Conservation (phyloP, 2,329 filamentous ascomycete species). For the Chrysoporthe austroafricana region DNA sequence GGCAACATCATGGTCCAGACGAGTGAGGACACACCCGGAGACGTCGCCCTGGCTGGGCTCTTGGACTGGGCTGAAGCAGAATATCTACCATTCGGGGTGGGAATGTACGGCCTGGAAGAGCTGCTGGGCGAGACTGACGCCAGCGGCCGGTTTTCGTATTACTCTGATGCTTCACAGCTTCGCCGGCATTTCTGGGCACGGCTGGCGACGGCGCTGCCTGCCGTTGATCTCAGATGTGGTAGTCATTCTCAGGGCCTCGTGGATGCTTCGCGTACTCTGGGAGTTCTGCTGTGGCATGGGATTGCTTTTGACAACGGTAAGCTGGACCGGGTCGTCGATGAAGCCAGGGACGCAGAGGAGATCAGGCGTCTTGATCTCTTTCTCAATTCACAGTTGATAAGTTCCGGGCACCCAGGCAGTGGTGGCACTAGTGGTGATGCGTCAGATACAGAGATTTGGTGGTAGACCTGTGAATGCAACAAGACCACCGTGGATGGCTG, state of each 20-base stretch:
- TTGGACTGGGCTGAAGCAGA: conserved; percentile 70
- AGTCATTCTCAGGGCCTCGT: conserved; percentile 39
- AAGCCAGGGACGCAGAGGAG: conserved; percentile 54
- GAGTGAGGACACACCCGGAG: background rate
- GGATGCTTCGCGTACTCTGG: conserved; percentile 50
- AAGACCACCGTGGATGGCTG: background rate
- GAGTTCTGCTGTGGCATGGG: conserved; percentile 65
- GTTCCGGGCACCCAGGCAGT: background rate
- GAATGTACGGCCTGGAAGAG: conserved; percentile 64
- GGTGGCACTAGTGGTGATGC: background rate
- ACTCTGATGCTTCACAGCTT: conserved; percentile 46
- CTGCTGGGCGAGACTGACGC: conserved; percentile 53
- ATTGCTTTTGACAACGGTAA: conserved; percentile 65
- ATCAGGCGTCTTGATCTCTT: conserved; percentile 52
- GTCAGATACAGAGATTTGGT: background rate
- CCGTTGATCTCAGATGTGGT: conserved; percentile 33
- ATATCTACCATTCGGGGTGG: conserved; percentile 61
- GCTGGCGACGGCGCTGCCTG: conserved; percentile 41
- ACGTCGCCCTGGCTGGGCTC: conserved; percentile 49
- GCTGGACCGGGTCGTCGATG: conserved; percentile 61
- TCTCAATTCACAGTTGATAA: conserved; percentile 14
- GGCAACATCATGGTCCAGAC: conserved; percentile 57
- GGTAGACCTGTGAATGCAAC: background rate
- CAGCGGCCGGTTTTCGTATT: conserved; percentile 47
- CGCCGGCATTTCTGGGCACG: conserved; percentile 55